Base-by-base conservation (phyloP, 768 basidiomycete species). In the Mycena latifolia region DNA sequence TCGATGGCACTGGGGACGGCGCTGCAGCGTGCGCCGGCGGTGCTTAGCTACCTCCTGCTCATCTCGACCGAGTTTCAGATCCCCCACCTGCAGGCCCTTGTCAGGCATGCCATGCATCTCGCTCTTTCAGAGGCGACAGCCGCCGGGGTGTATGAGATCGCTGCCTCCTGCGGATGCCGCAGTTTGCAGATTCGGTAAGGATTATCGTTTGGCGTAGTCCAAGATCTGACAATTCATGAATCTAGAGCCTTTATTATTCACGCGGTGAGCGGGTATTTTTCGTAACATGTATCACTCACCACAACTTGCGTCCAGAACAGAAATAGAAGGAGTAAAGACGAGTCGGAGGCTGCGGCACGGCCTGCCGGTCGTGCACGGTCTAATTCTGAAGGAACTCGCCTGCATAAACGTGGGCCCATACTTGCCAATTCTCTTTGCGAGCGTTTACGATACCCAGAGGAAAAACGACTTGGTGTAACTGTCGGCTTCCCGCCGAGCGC, bases 31-130 rank as follows among this genome's bases (percentile, higher is more conserved):
- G 63, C 69, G 0, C 71, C 71, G 3, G 62, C 63, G 7, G 69
- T 72, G 31, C 56, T 70, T n/a, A 68, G 71, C 41, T 43, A 61
- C 17, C 66, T 72, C 28, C 56, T 72, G 11, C 50, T 67, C 28
- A 59, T 72, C 24, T 54, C 71, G 28, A 68, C 69, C 12, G 60
- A 65, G 28, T 69, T 51, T 47, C 41, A 53, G 5, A 67, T 67
- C 22, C 50, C 57, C 0, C 61, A 71, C 43, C 31, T 73, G 7
- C 64, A 55, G 43, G 55, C 53, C 1, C 65, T 71, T 6, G 67
- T 66, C 24, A 55, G 37, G 24, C 70, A 73, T 57, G 72, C 67
- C 5, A 66, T 72, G 66, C 71, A 72, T 29, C 48, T 62, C 28
- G 66, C 62, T 9, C 61, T 73, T 14, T 55, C 52, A 0, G 65